Conservation (phyloP, 2,329 filamentous ascomycete genomes). For the Cordyceps farinosa region DNA sequence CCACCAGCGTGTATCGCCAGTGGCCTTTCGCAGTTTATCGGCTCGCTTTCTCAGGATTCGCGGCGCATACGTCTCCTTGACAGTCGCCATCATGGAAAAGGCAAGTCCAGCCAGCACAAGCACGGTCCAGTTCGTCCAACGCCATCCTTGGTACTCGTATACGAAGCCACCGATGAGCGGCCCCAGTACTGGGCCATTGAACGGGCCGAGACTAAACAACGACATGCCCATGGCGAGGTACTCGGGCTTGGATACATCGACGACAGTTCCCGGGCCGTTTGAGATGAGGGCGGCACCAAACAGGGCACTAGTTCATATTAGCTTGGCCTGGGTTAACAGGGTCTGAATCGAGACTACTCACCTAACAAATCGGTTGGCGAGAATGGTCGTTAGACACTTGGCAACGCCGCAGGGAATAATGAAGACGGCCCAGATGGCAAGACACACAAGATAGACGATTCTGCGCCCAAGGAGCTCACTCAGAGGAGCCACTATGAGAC, state of each 20-base stretch:
- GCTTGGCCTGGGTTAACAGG: neutral
- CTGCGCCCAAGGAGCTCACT: conserved; percentile 62
- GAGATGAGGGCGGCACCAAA: conserved; percentile 72
- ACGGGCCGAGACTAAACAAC: conserved; percentile 74
- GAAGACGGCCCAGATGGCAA: conserved; percentile 59
- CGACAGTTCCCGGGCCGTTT: conserved; percentile 73
- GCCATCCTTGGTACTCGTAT: conserved; percentile 71
- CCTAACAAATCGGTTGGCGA: conserved; percentile 66
- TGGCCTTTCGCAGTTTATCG: conserved; percentile 60
- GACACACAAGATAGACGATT: conserved; percentile 60
- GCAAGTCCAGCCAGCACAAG: conserved; percentile 67
- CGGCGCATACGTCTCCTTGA: conserved; percentile 76
- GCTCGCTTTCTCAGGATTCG: conserved; percentile 65
- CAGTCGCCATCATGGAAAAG: conserved; percentile 53
- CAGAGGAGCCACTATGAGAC: conserved; percentile 65
- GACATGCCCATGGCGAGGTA: conserved; percentile 72
- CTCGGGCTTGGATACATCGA: conserved; percentile 71
- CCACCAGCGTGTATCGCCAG: conserved; percentile 70
- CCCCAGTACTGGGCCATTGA: conserved; percentile 58
- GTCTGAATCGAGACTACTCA: conserved; percentile 23
- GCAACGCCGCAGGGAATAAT: conserved; percentile 66
- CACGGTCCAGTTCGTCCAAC: conserved; percentile 81
- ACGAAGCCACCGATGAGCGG: conserved; percentile 67
- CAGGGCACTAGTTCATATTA: conserved; percentile 43
- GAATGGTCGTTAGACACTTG: conserved; percentile 59